Percentiles rank a stretch among this genome's conserved stretches.
These are phyloP conservation scores for Akanthomyces dipterigenus DNA, from an alignment of 2,329 filamentous ascomycete species.

Conservation along the genomic window DNA sequence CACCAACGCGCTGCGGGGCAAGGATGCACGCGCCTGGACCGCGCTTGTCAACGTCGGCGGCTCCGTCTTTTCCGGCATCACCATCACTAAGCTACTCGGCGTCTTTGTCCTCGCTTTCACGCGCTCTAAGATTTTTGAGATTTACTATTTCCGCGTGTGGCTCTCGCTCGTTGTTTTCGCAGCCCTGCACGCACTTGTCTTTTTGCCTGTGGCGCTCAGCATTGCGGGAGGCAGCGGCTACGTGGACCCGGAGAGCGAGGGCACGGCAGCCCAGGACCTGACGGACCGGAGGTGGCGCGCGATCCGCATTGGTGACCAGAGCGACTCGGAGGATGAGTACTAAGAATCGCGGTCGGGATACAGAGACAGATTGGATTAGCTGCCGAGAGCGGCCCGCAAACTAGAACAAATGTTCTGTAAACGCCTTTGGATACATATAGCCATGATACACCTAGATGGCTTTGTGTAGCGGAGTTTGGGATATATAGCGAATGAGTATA, in stretches of 20 bases:
- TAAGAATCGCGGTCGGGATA: conserved; percentile 18
- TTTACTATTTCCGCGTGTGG: conserved; percentile 99
- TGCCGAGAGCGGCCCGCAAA: not conserved
- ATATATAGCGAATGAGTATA: conserved; percentile 1
- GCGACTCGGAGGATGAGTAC: conserved; percentile 66
- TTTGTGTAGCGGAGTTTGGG: not conserved
- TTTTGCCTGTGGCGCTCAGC: conserved; percentile 83
- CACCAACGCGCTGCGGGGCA: conserved; percentile 69
- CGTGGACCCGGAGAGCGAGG: conserved; percentile 77
- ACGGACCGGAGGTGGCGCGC: conserved; percentile 72
- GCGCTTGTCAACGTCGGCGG: conserved; percentile 91
- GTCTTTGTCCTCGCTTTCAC: conserved; percentile 92
- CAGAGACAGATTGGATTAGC: not conserved
- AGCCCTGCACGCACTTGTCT: conserved; percentile 79
- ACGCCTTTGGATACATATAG: not conserved
- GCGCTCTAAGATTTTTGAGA: conserved; percentile 95
- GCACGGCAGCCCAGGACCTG: conserved; percentile 83
- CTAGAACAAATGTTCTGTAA: not conserved
- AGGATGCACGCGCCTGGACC: conserved; percentile 83
- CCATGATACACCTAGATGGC: not conserved
- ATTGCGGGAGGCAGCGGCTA: conserved; percentile 83
- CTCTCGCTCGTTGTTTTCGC: conserved; percentile 85
- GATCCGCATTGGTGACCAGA: conserved; percentile 65
- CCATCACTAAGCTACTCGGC: conserved; percentile 87
- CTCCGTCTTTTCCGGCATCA: conserved; percentile 93